Base-by-base conservation (phyloP, 192 early-diverging fungal genomes). In the Pilobolus umbonatus region DNA sequence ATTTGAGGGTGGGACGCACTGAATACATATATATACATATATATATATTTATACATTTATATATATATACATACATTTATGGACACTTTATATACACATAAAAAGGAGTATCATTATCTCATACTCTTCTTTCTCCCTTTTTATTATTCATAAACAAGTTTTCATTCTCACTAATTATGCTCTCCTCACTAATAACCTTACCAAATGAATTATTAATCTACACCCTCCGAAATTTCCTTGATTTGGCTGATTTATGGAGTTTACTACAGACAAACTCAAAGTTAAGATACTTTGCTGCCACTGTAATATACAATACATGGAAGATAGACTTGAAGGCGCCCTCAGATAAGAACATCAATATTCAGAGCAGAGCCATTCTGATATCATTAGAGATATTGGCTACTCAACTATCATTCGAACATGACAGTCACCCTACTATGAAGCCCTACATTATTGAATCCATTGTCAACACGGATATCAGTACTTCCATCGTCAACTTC, bases 201-300 rank as follows among this genome's bases (percentile, higher is more conserved):
- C 69, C 62, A 12, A 63, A 66, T 44, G 69, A 71, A 26, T 50
- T 71, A 34, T 19, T 71, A 44, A 46, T 71, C 7, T 66, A 71
- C 40, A 55, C 66, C 47, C 30, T 71, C 26, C 31, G 45, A 28
- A 40, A 65, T 46, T 71, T 65, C 17, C 31, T 65, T 25, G 63
- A 61, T 15, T 45, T 71, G 25, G 42, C 54, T n/a, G 69, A 71
- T 42, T 17, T 71, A 22, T 71, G 69, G 69, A 24, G 11, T 21
- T 28, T 71, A 50, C 25, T 65, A 38, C 69, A 65, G n/a, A 59
- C 65, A 14, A 61, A 29, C 5, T 40, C 38, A 24, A 45, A 45
- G 11, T 10, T 71, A 31, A 63, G 69, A 1, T 45, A 39, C n/a
- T 47, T 71, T 36, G 36, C 69, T 15, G 44, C 52, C 6, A 64